Evolutionary conservation across 495 filamentous ascomycete genomes (phyloP), one percentile per base, ranked within the genome.

Genomic region (Aspergillus nanangensis): DNA sequence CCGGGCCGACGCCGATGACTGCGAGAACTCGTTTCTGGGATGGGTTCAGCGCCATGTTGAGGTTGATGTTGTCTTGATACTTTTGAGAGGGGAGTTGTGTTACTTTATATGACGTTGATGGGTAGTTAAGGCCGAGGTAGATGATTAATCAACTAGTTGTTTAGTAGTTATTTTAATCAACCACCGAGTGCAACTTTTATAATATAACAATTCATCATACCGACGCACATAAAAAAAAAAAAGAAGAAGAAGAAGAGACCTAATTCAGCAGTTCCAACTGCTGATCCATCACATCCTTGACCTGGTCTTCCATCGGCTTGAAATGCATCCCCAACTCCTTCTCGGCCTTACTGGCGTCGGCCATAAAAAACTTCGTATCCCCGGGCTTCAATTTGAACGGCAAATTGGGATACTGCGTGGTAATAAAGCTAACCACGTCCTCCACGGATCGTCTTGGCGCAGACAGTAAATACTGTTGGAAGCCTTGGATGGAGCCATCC

Each of bases 271-370:
- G 37, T 14, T 35, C 47, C 9, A 62, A 15, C 50, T 66, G 65
- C 51, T 69, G 65, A 25, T 63, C 45, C 35, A 69, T 23, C 23
- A 69, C 44, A 47, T 66, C 56, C 25, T 44, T 27, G 8, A 66
- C 31, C 15, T 60, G 63, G 18, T 50, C 47, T 29, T 63, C 45
- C 31, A 58, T 35, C 13, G 43, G 38, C 24, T 47, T 53, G 47
- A 58, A 64, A 32, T 52, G 42, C 15, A 69, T 48, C 9, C 60
- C 63, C 42, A 69, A 36, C 7, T 56, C 55, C 27, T 51, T 53
- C 41, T 63, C 52, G 3, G 78, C 79, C 14, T 61, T 84, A 3
- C 79, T 80, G 41, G 69, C 72, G 1, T 76, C 74, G 0, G 68
- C 79, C 17, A 72, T 70, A 4, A 74, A 83, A 54, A 20, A 21